Percentiles rank a stretch among this genome's conserved stretches.
phyloP scores from a whole-genome alignment of 352 stramenopile genomes.

The Globisporangium cylindrosporum region DNA sequence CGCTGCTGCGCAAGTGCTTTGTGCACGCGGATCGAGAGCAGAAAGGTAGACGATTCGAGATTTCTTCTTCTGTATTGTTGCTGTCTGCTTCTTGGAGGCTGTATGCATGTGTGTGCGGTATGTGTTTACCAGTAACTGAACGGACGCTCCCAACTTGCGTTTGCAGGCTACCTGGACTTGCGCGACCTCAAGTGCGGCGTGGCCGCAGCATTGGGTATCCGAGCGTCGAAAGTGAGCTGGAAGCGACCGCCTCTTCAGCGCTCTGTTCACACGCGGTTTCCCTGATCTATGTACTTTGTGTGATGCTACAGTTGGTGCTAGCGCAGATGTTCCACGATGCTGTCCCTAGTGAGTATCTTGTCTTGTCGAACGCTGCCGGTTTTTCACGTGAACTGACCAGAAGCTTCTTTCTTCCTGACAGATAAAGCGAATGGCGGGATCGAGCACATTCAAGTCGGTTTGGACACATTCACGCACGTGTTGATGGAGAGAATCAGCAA shows the following conservation, averaged over 20 bases:
- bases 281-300: not conserved
- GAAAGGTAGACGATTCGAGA: constrained; percentile 30
- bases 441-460: constrained; percentile 22
- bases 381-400: not conserved
- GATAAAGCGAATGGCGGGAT: constrained; percentile 9
- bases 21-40: constrained; percentile 32
- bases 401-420: not conserved
- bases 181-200: constrained; percentile 72
- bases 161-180: constrained; percentile 34
- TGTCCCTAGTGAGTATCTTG: constrained; percentile 9
- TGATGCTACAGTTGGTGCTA: constrained; percentile 44
- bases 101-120: not conserved
- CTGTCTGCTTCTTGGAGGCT: not conserved
- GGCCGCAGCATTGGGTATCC: constrained; percentile 55
- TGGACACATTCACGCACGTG: constrained; percentile 25
- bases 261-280: too few relatives aligned
- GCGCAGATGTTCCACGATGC: constrained; percentile 45
- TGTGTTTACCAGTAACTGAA: not conserved
- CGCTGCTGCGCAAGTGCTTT: constrained; percentile 42
- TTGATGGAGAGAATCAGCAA: constrained; percentile 36
- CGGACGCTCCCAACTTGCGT: not conserved
- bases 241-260: not conserved
- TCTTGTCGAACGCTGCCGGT: not conserved
- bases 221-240: constrained; percentile 47
- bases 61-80: not conserved